Evolutionary conservation across 306 rosid species (phyloP), one percentile per base, ranked within the genome.

Genomic region (Inga leiocalycina): DNA sequence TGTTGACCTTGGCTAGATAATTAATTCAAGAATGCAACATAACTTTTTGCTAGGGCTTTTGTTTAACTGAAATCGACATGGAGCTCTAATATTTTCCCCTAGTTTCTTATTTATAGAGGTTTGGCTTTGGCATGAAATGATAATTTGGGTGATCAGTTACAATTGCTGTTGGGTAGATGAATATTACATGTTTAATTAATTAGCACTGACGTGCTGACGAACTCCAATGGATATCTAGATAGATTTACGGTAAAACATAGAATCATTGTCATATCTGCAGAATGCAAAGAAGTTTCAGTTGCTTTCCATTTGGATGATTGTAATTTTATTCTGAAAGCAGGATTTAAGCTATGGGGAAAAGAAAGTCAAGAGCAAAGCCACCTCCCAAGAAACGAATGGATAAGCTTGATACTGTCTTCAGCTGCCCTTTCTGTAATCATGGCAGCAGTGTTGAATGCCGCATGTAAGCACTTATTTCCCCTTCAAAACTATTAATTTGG

Each of bases 371-470:
- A 10, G 87, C 97, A 66, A 93, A 93, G 92, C 95, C 95, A 2
- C 89, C 93, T 70, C 95, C 97, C 6, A 91, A 87, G 89, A 93
- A 93, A 88, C 87, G 95, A 59, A 89, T 83, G 89, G 97, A 91
- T 83, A 93, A 91, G 90, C 97, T 91, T 46, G 97, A 93, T 78
- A 91, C 95, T 30, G 93, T 91, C 51, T 93, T 93, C 85, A 91
- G 93, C 88, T 91, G 97, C 64, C 97, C 97, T 79, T 93, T 93
- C 88, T 93, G 97, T 85, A 89, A 90, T 77, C 97, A 93, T 67
- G 93, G 95, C 41, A 86, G 87, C 79, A 86, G 95, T 12, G 93
- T 93, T n/a, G 97, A 93, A 80, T 91, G 95, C 83, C 89, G 91
- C 84, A 90, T 93, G 97, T 93, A 84, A 87, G 97, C 45, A 45